Conservation (phyloP, 495 filamentous ascomycete species). For the Penicillium pancosmium region DNA sequence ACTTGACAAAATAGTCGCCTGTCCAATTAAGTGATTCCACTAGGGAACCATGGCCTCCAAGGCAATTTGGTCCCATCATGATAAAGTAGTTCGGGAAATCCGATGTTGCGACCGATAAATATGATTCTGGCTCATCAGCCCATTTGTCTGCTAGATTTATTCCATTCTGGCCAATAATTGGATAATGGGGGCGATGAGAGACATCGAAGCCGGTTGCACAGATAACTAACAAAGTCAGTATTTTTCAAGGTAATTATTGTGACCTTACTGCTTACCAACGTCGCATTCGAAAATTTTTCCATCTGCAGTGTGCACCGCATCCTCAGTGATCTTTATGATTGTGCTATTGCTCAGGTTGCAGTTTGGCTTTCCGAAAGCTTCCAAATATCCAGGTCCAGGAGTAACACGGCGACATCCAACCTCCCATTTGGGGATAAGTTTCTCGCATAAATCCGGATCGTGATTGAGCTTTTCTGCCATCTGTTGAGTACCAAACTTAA, state of each 20-base stretch:
- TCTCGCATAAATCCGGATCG: conserved; percentile 34
- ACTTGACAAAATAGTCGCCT: conserved; percentile 53
- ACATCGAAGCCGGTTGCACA: conserved; percentile 56
- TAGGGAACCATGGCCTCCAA: conserved; percentile 41
- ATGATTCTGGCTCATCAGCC: conserved; percentile 33
- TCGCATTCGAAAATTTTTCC: conserved; percentile 50
- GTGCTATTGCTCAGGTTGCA: conserved; percentile 27
- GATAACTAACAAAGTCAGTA: conserved; percentile 18
- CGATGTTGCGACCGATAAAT: conserved; percentile 25
- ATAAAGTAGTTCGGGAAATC: conserved; percentile 43
- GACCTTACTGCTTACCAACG: conserved; percentile 23
- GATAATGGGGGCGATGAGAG: conserved; percentile 40
- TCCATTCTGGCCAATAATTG: conserved; percentile 40
- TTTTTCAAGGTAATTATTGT: background rate
- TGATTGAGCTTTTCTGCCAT: conserved; percentile 43
- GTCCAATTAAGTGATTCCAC: conserved; percentile 53
- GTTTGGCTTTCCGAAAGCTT: conserved; percentile 40
- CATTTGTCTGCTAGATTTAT: conserved; percentile 36
- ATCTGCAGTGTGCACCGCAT: conserved; percentile 45
- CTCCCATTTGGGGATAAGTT: conserved; percentile 49
- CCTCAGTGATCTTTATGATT: conserved; percentile 37
- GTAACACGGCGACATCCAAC: conserved; percentile 53
- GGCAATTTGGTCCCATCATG: conserved; percentile 40
- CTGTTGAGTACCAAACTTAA: conserved; percentile 23
- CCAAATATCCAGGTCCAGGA: conserved; percentile 47